A percentile compares a stretch with the other conserved stretches of the same genome.
Evolutionary conservation across 192 early-diverging fungal genomes (phyloP).

Genomic region (Pilobolus umbonatus): DNA sequence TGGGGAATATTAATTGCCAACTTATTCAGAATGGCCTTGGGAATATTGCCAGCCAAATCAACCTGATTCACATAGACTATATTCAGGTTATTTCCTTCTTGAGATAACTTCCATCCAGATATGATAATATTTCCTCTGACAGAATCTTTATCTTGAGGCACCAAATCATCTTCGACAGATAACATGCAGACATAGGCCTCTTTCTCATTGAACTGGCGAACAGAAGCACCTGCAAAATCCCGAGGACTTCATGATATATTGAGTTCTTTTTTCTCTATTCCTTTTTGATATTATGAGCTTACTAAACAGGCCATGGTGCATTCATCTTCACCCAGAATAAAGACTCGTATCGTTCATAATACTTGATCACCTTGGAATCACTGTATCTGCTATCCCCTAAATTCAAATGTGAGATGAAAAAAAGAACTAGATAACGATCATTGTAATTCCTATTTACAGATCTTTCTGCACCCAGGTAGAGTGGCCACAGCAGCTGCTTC

Average conservation of each 20-base stretch:
- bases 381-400: slow-evolving; percentile 34
- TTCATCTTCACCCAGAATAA: slow-evolving; percentile 29
- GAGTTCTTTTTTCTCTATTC: background rate
- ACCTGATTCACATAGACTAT: slow-evolving; percentile 48
- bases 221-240: slow-evolving; percentile 37
- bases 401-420: background rate
- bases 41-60: slow-evolving; percentile 45
- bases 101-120: slow-evolving; percentile 46
- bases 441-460: slow-evolving; percentile 42
- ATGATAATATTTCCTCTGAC: slow-evolving; percentile 43
- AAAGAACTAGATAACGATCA: background rate
- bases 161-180: slow-evolving; percentile 41
- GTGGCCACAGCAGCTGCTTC: slow-evolving; percentile 40
- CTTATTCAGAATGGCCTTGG: slow-evolving; percentile 40
- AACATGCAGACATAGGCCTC: slow-evolving; percentile 33
- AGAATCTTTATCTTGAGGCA: slow-evolving; percentile 42
- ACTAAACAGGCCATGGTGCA: slow-evolving; percentile 33
- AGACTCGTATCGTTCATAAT: slow-evolving; percentile 19
- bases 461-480: slow-evolving; percentile 37
- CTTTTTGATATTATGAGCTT: background rate
- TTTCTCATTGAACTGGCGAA: slow-evolving; percentile 20
- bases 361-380: slow-evolving; percentile 20
- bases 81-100: slow-evolving; percentile 12
- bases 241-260: slow-evolving; percentile 31
- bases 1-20: slow-evolving; percentile 40